Evolutionary conservation across 1,284 basidiomycete genomes (phyloP), one percentile per base, ranked within the genome.

Genomic region (Rhodotorula sp.): DNA sequence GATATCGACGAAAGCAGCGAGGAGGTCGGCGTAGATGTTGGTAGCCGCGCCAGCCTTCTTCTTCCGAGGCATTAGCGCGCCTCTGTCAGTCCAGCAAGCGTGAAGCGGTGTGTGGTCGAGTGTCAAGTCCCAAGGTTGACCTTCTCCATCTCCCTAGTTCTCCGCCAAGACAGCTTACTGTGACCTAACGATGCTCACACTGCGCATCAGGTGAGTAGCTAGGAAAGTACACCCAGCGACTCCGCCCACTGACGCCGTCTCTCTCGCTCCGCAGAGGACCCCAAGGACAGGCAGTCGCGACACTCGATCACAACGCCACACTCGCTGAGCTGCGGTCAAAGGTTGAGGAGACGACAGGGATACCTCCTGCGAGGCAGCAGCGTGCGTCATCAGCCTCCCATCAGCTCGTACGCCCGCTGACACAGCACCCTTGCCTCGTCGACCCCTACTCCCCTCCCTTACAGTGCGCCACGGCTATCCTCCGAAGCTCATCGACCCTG

Each of bases 401-500:
- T 13, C 11, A 13, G 40, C 28, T 46, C 13, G 7, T 2, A 10
- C 15, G 5, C 24, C n/a, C 3, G 20, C 22, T 28, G 37, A 20
- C 31, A 26, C 24, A 15, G 5, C 11, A 26, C n/a, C 37, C 0
- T 8, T n/a, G 9, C 3, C 30, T 4, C n/a, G 1, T 28, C 26
- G 18, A 24, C 4, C 30, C 7, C 11, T 20, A 16, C 54, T 24
- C 44, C 15, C 50, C 10, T 30, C 28, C 7, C 15, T 40, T 2
- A 6, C 65, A 74, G 73, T 74, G 11, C 68, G 73, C 0, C 22
- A 47, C 0, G 73, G 73, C 1, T 74, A 70, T 52, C 73, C 73
- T 9, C 73, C 73, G 0, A 72, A 70, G 9, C 65, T 56, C 0
- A 18, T 74, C 15, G 57, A 55, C 8, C 9, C 64, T 4, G 10